phyloP scores from a whole-genome alignment of 2,329 filamentous ascomycete genomes.

The Dendryphion nanum region DNA sequence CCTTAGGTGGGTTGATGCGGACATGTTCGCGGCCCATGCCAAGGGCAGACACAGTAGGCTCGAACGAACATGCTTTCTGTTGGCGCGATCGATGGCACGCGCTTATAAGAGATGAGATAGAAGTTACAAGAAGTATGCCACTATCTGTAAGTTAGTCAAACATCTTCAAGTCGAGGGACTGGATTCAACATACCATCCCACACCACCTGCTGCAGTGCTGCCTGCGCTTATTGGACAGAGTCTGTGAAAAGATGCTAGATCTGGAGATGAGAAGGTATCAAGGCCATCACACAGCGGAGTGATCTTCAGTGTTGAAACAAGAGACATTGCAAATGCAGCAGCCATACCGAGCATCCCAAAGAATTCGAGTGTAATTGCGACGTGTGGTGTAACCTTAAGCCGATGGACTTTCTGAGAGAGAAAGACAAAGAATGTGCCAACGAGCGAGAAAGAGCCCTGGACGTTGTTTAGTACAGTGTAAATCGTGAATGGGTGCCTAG shows the following conservation, averaged over 20 bases:
- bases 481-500: background rate
- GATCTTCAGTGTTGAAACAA: constrained; percentile 19
- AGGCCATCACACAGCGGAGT: constrained; percentile 10
- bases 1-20: constrained; percentile 12
- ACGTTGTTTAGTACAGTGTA: background rate
- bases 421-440: constrained; percentile 15
- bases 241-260: constrained; percentile 18
- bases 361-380: constrained; percentile 22
- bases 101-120: constrained; percentile 14
- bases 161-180: too few relatives aligned
- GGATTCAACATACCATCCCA: constrained; percentile 12
- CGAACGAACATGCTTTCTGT: constrained; percentile 26
- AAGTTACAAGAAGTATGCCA: constrained; percentile 15
- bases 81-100: constrained; percentile 13
- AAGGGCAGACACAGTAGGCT: constrained; percentile 28
- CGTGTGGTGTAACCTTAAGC: constrained; percentile 14
- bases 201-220: constrained; percentile 17
- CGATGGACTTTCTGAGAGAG: constrained; percentile 15
- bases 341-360: constrained; percentile 22
- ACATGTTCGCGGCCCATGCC: constrained; percentile 26
- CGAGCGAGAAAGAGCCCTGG: constrained; percentile 21
- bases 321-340: constrained; percentile 18
- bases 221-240: constrained; percentile 20
- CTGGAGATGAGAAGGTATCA: constrained; percentile 11
- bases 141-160: constrained; percentile 1